Base-by-base conservation (phyloP, 192 early-diverging fungal genomes). In the Backusella macrospora region DNA sequence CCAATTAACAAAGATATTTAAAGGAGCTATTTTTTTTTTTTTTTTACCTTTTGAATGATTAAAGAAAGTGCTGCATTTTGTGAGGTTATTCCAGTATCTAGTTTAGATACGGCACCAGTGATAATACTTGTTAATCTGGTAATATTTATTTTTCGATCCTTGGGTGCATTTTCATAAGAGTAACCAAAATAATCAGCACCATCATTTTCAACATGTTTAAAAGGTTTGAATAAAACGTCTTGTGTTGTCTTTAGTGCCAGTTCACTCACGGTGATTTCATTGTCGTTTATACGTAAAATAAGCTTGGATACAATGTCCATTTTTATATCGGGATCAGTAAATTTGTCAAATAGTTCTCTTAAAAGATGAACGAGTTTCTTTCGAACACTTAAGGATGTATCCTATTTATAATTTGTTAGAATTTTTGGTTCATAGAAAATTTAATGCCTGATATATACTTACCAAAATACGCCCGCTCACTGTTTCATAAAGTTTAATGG, bases 331-430 rank as follows among this genome's bases (percentile, higher is more conserved):
- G 44, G 68, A 65, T 85, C 83, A 1, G 81, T 75, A 9, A 83
- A 81, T 55, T 85, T 79, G 6, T 82, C 37, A 59, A 90, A 96
- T 13, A 97, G 88, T 45, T 95, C 93, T 52, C 84, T 81, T 34
- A 96, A 73, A 1, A 98, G 79, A 65, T 90, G 88, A 29, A 98
- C 87, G 1, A 96, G 88, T 1, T 95, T 88, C 81, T 96, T 96
- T 16, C 97, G 90, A 21, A 98, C 96, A 76, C 85, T 96, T 7
- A 91, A 62, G 6, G 95, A 93, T 38, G 92, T 95, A 82, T 98
- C 97, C 89, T 91, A 72, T 43, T 4, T 6, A 43, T 43, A 43
- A 42, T 43, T 43, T 4, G 6, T 43, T 10, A 43, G 42, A 43
- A 43, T 43, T 43, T 14, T 43, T 42, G 9, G 6, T 6, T 13